A percentile compares a stretch with the other conserved stretches of the same genome.
Conservation (phyloP, 352 stramenopile genomes). For the Blastocystis sp. region DNA sequence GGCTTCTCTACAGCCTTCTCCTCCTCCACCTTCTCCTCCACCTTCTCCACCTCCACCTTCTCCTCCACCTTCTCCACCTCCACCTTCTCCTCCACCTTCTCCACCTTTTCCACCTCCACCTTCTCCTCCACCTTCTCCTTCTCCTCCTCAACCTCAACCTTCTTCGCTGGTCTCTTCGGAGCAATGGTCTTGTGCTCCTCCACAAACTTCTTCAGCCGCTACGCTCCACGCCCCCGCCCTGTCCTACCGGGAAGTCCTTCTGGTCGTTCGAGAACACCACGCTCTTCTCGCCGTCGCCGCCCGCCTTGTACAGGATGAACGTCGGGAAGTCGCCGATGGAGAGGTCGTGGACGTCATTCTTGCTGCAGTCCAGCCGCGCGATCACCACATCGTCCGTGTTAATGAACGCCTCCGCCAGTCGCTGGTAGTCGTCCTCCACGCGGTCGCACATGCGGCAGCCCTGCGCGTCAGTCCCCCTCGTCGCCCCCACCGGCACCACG, state of each 20-base stretch:
- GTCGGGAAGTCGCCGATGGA: neutral
- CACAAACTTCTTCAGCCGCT: slow-evolving; percentile 37
- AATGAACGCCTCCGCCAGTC: neutral
- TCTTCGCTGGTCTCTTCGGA: neutral
- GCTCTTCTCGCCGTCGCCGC: slow-evolving; percentile 1
- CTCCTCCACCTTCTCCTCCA: neutral
- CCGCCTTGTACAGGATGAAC: neutral
- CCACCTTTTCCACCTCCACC: neutral
- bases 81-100: neutral
- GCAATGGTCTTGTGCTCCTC: neutral
- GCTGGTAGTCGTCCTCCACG: slow-evolving; percentile 34
- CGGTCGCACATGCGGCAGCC: slow-evolving; percentile 18
- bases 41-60: neutral
- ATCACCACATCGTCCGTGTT: slow-evolving; percentile 38
- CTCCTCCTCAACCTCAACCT: neutral
- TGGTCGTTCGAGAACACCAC: neutral
- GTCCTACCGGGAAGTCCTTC: neutral
- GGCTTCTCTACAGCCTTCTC: neutral
- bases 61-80: neutral
- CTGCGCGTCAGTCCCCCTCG: neutral
- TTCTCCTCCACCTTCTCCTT: neutral
- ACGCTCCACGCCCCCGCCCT: neutral
- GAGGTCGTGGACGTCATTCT: slow-evolving; percentile 30
- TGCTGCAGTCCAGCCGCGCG: neutral
- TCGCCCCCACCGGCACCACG: neutral